Evolutionary conservation across 2,329 filamentous ascomycete genomes (phyloP), one percentile per base, ranked within the genome.

Genomic region (Aspergillus sp.): DNA sequence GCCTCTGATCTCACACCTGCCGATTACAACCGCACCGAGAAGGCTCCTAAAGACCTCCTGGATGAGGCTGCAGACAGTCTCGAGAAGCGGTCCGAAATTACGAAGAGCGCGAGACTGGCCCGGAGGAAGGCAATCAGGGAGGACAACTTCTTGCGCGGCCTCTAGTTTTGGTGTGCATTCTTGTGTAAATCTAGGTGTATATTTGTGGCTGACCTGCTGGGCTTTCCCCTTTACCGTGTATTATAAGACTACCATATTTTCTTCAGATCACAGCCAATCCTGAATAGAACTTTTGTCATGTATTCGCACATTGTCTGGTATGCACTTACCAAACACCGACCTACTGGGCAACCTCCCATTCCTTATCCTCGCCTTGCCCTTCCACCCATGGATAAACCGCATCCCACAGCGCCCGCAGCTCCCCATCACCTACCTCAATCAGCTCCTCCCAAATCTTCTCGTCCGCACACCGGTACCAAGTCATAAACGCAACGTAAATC

Each of bases 111-210:
- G 25, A 74, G 80, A 60, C 73, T 73, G 17, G 79, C 80, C 6
- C 77, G 80, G 63, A 75, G 80, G 61, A 82, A 80, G 71, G 71
- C 69, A 17, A 82, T 82, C 57, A 74, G 79, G 63, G 80, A 82
- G 64, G 73, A 73, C 45, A 82, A 82, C 73, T 82, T 81, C 75
- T 72, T 82, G 71, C 77, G 78, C 58, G 79, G 79, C 28, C 73
- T 82, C 69, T 82, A 76, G 72, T 62, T 66, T 17, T 59, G 60
- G 54, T 53, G 9, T 47, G 47, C 46, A 25, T 41, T 15, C 34
- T 41, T 13, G 34, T 41, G 9, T 28, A 43, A 43, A 34, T 23
- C 17, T 34, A 30, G 43, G 4, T 68, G 62, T 66, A 68, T 63
- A 60, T 67, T 65, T 55, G 49, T 56, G 62, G 51, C 54, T 57